phyloP scores from a whole-genome alignment of 192 early-diverging fungal species.

The Backusella parvicylindrica region DNA sequence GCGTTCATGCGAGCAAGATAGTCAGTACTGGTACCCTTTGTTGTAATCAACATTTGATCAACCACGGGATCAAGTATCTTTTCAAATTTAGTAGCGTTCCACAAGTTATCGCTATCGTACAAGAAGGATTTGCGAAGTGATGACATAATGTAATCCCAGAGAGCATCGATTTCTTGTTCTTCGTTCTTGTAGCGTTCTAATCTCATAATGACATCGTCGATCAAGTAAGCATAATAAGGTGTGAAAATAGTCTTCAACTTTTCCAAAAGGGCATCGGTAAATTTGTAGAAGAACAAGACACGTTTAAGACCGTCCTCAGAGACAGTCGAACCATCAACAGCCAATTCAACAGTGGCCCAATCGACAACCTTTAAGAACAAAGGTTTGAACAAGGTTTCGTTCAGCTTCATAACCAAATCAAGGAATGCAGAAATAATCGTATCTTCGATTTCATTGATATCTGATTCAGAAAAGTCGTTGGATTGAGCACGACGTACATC shows the following conservation, averaged over 20 bases:
- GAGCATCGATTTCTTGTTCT: conserved; percentile 43
- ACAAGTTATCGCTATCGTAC: conserved; percentile 67
- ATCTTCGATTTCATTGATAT: conserved; percentile 59
- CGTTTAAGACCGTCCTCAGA: conserved; percentile 29
- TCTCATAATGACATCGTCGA: conserved; percentile 62
- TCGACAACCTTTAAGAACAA: conserved; percentile 84
- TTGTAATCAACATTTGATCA: conserved; percentile 69
- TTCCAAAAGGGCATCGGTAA: conserved; percentile 40
- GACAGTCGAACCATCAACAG: conserved; percentile 17
- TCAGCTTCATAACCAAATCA: conserved; percentile 85
- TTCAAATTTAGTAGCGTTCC: conserved; percentile 72
- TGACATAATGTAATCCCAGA: conserved; percentile 73
- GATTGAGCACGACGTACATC: conserved; percentile 48
- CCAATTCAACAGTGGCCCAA: conserved; percentile 62
- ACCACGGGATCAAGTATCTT: conserved; percentile 71
- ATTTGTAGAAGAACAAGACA: conserved; percentile 42
- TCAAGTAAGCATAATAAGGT: conserved; percentile 75
- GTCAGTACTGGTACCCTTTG: conserved; percentile 24
- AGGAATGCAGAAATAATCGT: conserved; percentile 72
- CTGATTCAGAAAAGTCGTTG: conserved; percentile 31
- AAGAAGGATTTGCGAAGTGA: conserved; percentile 64
- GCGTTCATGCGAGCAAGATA: conserved; percentile 55
- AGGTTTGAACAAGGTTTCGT: conserved; percentile 93
- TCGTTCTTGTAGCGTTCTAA: conserved; percentile 48
- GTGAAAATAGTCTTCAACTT: conserved; percentile 64